A percentile compares a stretch with the other conserved stretches of the same genome.
phyloP scores from a whole-genome alignment of 1,139 yeast genomes.

The Scheffersomyces insectosa region DNA sequence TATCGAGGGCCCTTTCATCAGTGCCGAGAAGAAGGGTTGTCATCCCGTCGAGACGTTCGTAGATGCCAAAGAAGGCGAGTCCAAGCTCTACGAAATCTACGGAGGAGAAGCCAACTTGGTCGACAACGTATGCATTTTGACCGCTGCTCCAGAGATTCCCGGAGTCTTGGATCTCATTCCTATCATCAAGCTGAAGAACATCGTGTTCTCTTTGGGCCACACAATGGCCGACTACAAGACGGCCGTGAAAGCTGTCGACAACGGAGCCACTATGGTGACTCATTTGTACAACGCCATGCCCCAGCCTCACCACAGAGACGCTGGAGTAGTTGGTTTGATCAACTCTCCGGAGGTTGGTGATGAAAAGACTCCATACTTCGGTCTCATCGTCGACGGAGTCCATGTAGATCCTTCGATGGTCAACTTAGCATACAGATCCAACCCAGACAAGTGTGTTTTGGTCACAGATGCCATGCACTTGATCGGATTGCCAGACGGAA shows the following conservation, averaged over 20 bases:
- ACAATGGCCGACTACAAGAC: slow-evolving; percentile 52
- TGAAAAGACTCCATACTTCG: slow-evolving; percentile 48
- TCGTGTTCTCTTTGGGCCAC: slow-evolving; percentile 59
- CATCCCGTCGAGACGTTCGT: slow-evolving; percentile 61
- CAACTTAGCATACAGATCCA: slow-evolving; percentile 52
- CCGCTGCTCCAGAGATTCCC: slow-evolving; percentile 64
- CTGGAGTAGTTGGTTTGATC: slow-evolving; percentile 59
- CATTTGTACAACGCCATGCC: slow-evolving; percentile 72
- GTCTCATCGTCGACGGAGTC: slow-evolving; percentile 62
- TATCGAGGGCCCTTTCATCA: slow-evolving; percentile 64
- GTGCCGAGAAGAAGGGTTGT: slow-evolving; percentile 58
- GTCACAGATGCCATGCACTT: slow-evolving; percentile 66
- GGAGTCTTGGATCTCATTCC: slow-evolving; percentile 56
- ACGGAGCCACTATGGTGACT: slow-evolving; percentile 62
- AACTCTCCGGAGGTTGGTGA: slow-evolving; percentile 36
- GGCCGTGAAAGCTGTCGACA: slow-evolving; percentile 48
- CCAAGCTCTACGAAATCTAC: slow-evolving; percentile 44
- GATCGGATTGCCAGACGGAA: slow-evolving; percentile 53
- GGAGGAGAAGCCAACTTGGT: slow-evolving; percentile 43
- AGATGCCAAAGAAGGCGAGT: slow-evolving; percentile 42
- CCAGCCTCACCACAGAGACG: slow-evolving; percentile 63
- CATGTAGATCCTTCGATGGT: slow-evolving; percentile 64
- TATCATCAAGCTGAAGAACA: slow-evolving; percentile 30
- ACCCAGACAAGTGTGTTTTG: slow-evolving; percentile 56
- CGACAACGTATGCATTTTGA: slow-evolving; percentile 50